phyloP scores from a whole-genome alignment of 2,329 filamentous ascomycete species.

The Aspergillus quadricinctus region DNA sequence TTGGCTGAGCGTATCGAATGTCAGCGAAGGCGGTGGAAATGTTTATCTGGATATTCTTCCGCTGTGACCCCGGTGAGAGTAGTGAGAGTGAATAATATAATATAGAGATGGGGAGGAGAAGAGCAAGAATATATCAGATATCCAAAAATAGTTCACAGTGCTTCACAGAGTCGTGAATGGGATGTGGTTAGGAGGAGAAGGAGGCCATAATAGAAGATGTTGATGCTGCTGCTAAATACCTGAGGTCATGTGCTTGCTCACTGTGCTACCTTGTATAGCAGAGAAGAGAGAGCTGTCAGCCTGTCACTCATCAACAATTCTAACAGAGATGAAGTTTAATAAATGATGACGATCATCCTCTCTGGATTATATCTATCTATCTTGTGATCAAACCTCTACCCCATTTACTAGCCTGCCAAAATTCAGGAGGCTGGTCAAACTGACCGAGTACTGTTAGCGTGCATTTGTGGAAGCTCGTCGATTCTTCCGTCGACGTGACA shows the following conservation, averaged over 20 bases:
- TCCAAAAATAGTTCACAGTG: not conserved
- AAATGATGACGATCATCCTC: not conserved
- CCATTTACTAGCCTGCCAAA: slow-evolving; percentile 15
- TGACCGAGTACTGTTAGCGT: slow-evolving; percentile 21
- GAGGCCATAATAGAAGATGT: not conserved
- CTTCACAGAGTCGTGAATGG: not conserved
- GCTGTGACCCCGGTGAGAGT: not conserved
- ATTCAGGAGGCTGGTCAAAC: slow-evolving; percentile 30
- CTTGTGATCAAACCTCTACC: slow-evolving; percentile 4
- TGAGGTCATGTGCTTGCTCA: not conserved
- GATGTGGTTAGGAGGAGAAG: not conserved
- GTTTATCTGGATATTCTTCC: slow-evolving; percentile 1
- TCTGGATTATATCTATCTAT: slow-evolving; percentile 12
- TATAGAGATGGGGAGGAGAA: slow-evolving; percentile 6
- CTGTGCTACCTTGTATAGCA: not conserved
- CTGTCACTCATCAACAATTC: not conserved
- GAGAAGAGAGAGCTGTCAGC: not conserved
- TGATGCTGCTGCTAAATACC: not conserved
- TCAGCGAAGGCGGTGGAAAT: slow-evolving; percentile 40
- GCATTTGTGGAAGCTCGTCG: slow-evolving; percentile 24
- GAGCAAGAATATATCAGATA: slow-evolving; percentile 13
- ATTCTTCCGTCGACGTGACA: slow-evolving; percentile 6
- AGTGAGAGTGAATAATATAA: slow-evolving; percentile 14
- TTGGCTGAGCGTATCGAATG: slow-evolving; percentile 29
- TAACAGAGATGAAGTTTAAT: not conserved